These are phyloP conservation scores for Cyclotella cryptica DNA, from an alignment of 108 stramenopile genomes.

Conservation along the genomic window DNA sequence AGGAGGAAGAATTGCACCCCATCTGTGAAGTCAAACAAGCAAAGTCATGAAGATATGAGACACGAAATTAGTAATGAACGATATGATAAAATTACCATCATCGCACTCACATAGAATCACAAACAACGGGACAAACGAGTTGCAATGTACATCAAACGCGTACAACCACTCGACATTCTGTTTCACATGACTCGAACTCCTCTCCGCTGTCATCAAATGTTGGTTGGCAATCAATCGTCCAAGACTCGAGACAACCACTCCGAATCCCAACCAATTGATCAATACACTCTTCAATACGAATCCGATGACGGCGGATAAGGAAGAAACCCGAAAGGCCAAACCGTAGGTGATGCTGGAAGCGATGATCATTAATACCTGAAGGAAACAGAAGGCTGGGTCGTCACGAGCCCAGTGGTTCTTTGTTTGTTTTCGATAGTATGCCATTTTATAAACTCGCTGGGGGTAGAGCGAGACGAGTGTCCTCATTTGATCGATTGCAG, in stretches of 20 bases:
- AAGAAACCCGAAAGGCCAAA: slow-evolving; percentile 77
- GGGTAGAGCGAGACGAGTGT: slow-evolving; percentile 72
- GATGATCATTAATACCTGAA: slow-evolving; percentile 84
- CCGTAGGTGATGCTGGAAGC: slow-evolving; percentile 82
- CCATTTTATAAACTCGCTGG: slow-evolving; percentile 88
- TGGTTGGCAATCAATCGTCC: slow-evolving; percentile 83
- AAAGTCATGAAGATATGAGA: neutral
- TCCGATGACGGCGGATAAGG: slow-evolving; percentile 61
- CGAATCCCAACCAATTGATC: slow-evolving; percentile 65
- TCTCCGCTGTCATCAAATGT: slow-evolving; percentile 65
- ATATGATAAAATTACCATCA: neutral
- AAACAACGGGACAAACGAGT: slow-evolving; percentile 96
- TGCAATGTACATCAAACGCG: slow-evolving; percentile 98
- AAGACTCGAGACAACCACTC: slow-evolving; percentile 68
- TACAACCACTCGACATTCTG: slow-evolving; percentile 98
- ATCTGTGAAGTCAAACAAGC: slow-evolving; percentile 54
- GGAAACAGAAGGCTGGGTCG: slow-evolving; percentile 96
- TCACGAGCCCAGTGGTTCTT: slow-evolving; percentile 99
- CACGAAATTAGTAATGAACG: slow-evolving; percentile 6
- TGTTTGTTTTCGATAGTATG: slow-evolving; percentile 91
- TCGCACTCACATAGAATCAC: slow-evolving; percentile 83
- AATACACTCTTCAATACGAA: slow-evolving; percentile 51
- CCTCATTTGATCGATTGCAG: slow-evolving; percentile 91
- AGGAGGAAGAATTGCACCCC: slow-evolving; percentile 95
- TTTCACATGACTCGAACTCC: slow-evolving; percentile 79